phyloP scores from a whole-genome alignment of 352 stramenopile genomes.

The Globisporangium barbulae region DNA sequence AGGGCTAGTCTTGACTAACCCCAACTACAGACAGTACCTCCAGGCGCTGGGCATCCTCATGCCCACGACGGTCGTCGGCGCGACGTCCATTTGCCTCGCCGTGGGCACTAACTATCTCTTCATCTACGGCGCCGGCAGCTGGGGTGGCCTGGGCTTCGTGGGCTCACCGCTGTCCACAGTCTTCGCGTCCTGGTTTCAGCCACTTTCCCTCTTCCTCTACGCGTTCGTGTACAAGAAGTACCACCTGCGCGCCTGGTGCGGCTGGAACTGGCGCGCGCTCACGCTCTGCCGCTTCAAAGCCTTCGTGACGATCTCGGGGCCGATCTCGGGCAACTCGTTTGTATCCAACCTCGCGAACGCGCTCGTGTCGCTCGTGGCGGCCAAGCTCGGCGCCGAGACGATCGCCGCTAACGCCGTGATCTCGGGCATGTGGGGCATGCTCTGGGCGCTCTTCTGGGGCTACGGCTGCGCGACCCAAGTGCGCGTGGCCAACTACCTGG shows the following conservation, averaged over 20 bases:
- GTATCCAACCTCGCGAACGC: slow-evolving; percentile 69
- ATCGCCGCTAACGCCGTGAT: slow-evolving; percentile 75
- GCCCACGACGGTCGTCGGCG: slow-evolving; percentile 61
- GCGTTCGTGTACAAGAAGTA: slow-evolving; percentile 56
- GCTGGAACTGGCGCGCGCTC: slow-evolving; percentile 49
- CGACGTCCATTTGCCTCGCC: slow-evolving; percentile 57
- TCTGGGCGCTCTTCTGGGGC: slow-evolving; percentile 79
- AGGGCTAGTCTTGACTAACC: neutral
- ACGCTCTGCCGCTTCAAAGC: slow-evolving; percentile 36
- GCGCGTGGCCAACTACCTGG: slow-evolving; percentile 74
- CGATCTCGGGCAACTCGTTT: slow-evolving; percentile 71
- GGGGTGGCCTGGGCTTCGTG: slow-evolving; percentile 60
- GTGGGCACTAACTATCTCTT: slow-evolving; percentile 63
- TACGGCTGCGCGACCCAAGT: slow-evolving; percentile 79
- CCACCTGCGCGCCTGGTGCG: slow-evolving; percentile 52
- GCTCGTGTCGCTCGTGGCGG: slow-evolving; percentile 63
- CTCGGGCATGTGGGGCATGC: slow-evolving; percentile 57
- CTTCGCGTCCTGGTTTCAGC: slow-evolving; percentile 77
- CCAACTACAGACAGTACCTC: slow-evolving; percentile 50
- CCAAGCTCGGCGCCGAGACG: slow-evolving; percentile 47
- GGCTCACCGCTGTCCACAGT: slow-evolving; percentile 79
- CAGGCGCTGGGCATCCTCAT: slow-evolving; percentile 62
- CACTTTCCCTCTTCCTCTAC: slow-evolving; percentile 52
- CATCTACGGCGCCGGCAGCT: slow-evolving; percentile 61
- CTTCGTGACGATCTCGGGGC: slow-evolving; percentile 53